Evolutionary conservation across 2,329 filamentous ascomycete species (phyloP).

Genomic region (Trichoderma asperellum): DNA sequence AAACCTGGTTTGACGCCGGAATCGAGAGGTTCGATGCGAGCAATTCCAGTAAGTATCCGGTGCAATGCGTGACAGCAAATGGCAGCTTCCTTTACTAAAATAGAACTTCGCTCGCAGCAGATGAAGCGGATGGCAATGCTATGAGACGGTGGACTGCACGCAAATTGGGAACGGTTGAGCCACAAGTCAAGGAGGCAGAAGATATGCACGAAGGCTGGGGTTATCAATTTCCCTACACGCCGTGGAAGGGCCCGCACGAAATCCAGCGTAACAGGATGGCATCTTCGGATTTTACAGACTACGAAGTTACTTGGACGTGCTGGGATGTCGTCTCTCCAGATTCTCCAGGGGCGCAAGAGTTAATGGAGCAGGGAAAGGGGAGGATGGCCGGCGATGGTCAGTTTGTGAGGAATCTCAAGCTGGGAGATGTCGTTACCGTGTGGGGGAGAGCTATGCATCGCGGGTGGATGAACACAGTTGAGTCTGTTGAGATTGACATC

Average conservation of each 20-base stretch:
- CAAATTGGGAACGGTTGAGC: slow-evolving; percentile 22
- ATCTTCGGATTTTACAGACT: slow-evolving; percentile 39
- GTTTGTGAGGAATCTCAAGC: slow-evolving; percentile 58
- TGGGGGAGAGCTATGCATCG: slow-evolving; percentile 63
- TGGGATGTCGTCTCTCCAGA: slow-evolving; percentile 52
- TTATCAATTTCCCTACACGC: background rate
- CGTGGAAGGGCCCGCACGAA: slow-evolving; percentile 35
- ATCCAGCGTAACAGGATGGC: slow-evolving; percentile 56
- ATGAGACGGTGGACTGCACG: background rate
- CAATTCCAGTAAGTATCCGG: background rate
- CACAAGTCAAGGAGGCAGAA: background rate
- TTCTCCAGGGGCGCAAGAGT: slow-evolving; percentile 44
- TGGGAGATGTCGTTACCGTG: slow-evolving; percentile 64
- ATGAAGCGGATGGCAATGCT: slow-evolving; percentile 3
- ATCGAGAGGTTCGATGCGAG: slow-evolving; percentile 57
- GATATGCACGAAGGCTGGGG: no score
- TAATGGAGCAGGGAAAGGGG: slow-evolving; percentile 53
- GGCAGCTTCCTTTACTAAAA: background rate
- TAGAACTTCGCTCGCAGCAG: background rate
- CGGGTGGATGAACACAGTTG: slow-evolving; percentile 57
- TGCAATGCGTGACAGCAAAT: background rate
- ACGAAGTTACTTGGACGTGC: slow-evolving; percentile 59
- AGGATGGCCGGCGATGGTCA: slow-evolving; percentile 54
- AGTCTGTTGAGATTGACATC: slow-evolving; percentile 56
- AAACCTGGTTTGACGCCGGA: slow-evolving; percentile 67